Evolutionary conservation across 2,329 filamentous ascomycete species (phyloP), one percentile per base, ranked within the genome.

Genomic region (Zymoseptoria passerinii): DNA sequence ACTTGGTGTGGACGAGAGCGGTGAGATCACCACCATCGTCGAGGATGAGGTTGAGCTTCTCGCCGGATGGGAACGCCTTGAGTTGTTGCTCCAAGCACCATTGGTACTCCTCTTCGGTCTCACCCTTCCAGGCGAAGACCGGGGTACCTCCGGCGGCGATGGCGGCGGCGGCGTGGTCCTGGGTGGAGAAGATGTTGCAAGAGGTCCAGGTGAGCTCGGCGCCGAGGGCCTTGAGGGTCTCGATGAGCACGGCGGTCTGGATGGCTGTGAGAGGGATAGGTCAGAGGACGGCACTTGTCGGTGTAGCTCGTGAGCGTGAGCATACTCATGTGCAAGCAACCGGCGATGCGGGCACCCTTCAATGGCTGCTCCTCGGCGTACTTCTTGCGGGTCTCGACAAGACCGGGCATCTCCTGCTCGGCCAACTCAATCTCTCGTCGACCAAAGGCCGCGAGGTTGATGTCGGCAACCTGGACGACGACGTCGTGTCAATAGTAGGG

Each of bases 71-170:
- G 89, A 99, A 99, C 76, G 94, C 88, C 66, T 83, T 77, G 72
- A 99, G 88, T 83, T 97, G 94, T 85, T 99, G 94, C 84, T 97
- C 92, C 73, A 97, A 82, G 80, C 94, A 99, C 94, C 94, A 97
- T 79, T 95, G 85, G 86, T 97, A 99, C 83, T 97, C 94, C 81
- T 97, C 94, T 81, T 99, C 94, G 70, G 92, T 96, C 89, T 99
- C 94, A 73, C 92, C 85, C 78, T 88, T 88, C 85, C 85, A 88
- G 70, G 85, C 85, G 73, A 88, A 88, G 71, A 99, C 92, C 71
- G 92, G 92, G 66, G 95, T 88, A 76, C 92, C 94, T 56, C 86
- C 82, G 58, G 92, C 94, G 69, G 94, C 94, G 80, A 99, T 96
- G 76, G 94, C 94, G 67, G 94, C 92, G 57, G 94, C 94, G 71